Conservation (phyloP, 805 yeast genomes). For the Isabelozyma gotoi region DNA sequence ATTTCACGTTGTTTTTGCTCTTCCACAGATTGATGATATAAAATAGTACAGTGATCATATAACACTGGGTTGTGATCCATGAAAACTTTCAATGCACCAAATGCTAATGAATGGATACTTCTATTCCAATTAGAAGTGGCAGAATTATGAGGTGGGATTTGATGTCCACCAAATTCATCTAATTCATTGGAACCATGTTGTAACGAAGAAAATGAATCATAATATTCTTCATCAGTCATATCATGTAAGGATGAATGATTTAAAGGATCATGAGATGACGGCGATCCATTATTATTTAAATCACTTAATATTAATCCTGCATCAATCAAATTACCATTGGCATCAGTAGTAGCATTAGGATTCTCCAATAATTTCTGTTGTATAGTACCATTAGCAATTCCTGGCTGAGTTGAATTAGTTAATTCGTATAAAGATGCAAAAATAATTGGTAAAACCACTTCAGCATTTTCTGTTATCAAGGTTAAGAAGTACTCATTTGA, state of each 20-base stretch:
- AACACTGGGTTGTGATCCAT: conserved; percentile 89
- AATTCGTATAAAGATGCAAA: conserved; percentile 88
- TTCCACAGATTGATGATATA: conserved; percentile 77
- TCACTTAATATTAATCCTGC: conserved; percentile 32
- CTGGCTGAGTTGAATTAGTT: conserved; percentile 52
- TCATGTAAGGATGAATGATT: conserved; percentile 24
- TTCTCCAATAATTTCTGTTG: conserved; percentile 37
- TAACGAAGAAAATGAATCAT: conserved; percentile 38
- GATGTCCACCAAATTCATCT: conserved; percentile 32
- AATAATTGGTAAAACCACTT: conserved; percentile 86
- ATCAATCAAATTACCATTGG: conserved; percentile 43
- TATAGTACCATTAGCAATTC: conserved; percentile 38
- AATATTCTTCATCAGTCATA: conserved; percentile 45
- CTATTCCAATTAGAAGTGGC: conserved; percentile 83
- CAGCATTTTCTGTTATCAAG: conserved; percentile 88
- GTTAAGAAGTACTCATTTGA: conserved; percentile 91
- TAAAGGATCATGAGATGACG: conserved; percentile 20
- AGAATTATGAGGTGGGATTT: conserved; percentile 42
- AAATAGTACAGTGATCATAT: conserved; percentile 88
- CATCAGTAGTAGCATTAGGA: conserved; percentile 39
- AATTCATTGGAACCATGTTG: conserved; percentile 27
- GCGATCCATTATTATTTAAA: conserved; percentile 14
- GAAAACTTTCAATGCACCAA: conserved; percentile 85
- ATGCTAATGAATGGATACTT: conserved; percentile 87
- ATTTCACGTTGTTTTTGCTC: conserved; percentile 66